A percentile compares a stretch with the other conserved stretches of the same genome.
Evolutionary conservation across 257 asterid genomes (phyloP).

Genomic region (Plectranthus barbatus): DNA sequence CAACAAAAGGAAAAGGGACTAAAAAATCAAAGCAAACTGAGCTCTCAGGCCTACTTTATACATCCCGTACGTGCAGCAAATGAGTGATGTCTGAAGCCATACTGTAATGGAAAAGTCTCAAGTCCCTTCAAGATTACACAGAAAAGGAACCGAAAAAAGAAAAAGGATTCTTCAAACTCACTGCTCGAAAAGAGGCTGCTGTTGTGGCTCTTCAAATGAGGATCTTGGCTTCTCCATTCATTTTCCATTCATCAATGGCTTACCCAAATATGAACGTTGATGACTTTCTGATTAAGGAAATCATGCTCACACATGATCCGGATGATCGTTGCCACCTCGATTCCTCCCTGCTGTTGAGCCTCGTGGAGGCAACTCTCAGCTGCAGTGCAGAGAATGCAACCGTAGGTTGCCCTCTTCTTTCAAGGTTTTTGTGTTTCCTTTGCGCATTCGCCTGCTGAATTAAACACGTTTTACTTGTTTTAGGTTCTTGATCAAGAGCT

Average conservation of each 20-base stretch:
- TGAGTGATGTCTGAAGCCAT: neutral
- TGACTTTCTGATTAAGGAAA: constrained; percentile 40
- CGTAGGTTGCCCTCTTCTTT: neutral
- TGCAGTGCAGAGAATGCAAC: constrained; percentile 28
- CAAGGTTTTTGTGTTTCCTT: neutral
- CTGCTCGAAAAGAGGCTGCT: neutral
- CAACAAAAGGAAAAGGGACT: neutral
- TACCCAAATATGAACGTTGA: constrained; percentile 32
- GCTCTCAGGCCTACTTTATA: too few species aligned
- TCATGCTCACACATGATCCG: constrained; percentile 54
- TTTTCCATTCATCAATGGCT: neutral
- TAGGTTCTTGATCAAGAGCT: constrained; percentile 34
- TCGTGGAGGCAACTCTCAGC: constrained; percentile 32
- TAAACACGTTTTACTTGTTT: neutral
- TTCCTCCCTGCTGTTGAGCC: constrained; percentile 31
- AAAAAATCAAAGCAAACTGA: neutral
- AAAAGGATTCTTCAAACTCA: constrained; percentile 5
- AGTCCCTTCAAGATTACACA: constrained; percentile 15
- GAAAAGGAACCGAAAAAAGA: neutral
- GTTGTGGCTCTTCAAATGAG: constrained; percentile 7
- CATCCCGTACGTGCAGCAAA: too few species aligned
- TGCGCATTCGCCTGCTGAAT: neutral
- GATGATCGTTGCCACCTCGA: constrained; percentile 39
- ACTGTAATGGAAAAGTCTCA: neutral
- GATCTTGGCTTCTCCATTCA: constrained; percentile 14